Evolutionary conservation across 2,329 filamentous ascomycete genomes (phyloP).

Genomic region (Fusarium paranaense): DNA sequence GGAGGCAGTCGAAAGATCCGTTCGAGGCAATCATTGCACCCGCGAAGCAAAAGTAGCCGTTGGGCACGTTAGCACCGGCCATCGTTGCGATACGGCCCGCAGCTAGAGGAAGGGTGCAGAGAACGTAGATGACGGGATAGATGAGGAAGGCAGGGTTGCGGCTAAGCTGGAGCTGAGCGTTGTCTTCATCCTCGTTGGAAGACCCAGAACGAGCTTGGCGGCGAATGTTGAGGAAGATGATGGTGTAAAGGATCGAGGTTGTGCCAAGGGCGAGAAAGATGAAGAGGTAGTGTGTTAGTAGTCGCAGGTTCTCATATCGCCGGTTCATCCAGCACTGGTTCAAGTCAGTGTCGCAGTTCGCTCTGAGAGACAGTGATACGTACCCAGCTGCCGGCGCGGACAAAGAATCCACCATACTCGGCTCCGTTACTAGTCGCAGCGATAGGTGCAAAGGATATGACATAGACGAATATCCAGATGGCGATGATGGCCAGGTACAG

Average conservation of each 20-base stretch:
- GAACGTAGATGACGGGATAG: constrained; percentile 76
- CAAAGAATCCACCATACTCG: constrained; percentile 63
- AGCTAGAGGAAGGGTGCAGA: constrained; percentile 76
- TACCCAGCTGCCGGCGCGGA: constrained; percentile 74
- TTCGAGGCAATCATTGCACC: constrained; percentile 69
- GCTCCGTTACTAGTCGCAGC: constrained; percentile 57
- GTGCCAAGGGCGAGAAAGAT: constrained; percentile 61
- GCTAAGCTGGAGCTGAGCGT: constrained; percentile 30
- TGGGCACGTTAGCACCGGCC: constrained; percentile 62
- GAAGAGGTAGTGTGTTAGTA: constrained; percentile 74
- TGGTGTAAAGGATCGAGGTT: constrained; percentile 54
- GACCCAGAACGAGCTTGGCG: constrained; percentile 32
- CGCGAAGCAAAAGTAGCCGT: constrained; percentile 68
- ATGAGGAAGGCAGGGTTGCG: constrained; percentile 69
- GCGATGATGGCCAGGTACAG: constrained; percentile 62
- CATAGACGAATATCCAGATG: constrained; percentile 71
- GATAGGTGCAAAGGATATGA: constrained; percentile 65
- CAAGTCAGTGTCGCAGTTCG: constrained; percentile 4
- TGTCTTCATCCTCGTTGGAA: constrained; percentile 19
- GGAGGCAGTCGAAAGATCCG: constrained; percentile 65
- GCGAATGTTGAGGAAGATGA: constrained; percentile 56
- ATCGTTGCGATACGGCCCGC: constrained; percentile 73
- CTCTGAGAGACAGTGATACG: constrained; percentile 25
- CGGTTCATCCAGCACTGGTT: constrained; percentile 72
- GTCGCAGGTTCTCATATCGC: constrained; percentile 64